phyloP scores from a whole-genome alignment of 1,284 basidiomycete species.

The Boletus sp. region DNA sequence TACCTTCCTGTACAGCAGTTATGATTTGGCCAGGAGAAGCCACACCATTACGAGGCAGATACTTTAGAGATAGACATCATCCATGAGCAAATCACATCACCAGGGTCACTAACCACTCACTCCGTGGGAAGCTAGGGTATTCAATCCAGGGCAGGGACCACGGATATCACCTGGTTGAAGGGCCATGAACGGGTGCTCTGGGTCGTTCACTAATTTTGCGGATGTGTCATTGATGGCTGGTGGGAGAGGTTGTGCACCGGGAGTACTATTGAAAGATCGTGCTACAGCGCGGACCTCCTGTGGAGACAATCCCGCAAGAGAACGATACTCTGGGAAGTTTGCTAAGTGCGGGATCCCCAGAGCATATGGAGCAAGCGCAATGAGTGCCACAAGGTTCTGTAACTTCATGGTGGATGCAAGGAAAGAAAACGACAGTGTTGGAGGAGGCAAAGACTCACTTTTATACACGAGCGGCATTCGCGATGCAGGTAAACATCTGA shows the following conservation, averaged over 20 bases:
- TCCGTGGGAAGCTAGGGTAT: slow-evolving; percentile 51
- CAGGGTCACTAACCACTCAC: slow-evolving; percentile 15
- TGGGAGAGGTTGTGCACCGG: slow-evolving; percentile 33
- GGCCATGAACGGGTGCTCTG: slow-evolving; percentile 23
- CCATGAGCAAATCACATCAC: not conserved
- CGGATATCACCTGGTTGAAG: slow-evolving; percentile 38
- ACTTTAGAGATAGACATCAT: slow-evolving; percentile 15
- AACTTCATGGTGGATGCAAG: slow-evolving; percentile 16
- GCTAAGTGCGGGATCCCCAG: slow-evolving; percentile 21
- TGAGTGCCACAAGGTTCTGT: slow-evolving; percentile 11
- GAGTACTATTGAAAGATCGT: slow-evolving; percentile 22
- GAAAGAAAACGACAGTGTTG: not conserved
- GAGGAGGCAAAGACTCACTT: slow-evolving; percentile 4
- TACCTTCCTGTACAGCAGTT: slow-evolving; percentile 30
- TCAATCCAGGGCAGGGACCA: slow-evolving; percentile 53
- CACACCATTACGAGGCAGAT: slow-evolving; percentile 28
- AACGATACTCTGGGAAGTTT: slow-evolving; percentile 29
- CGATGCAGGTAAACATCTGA: not conserved
- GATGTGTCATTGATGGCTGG: slow-evolving; percentile 32
- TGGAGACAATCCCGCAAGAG: slow-evolving; percentile 25
- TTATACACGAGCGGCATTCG: slow-evolving; percentile 11
- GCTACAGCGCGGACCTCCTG: slow-evolving; percentile 20
- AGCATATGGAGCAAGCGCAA: slow-evolving; percentile 14
- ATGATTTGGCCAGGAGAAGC: slow-evolving; percentile 33
- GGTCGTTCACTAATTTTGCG: slow-evolving; percentile 32